phyloP scores from a whole-genome alignment of 257 asterid genomes.

The Avicennia marina region DNA sequence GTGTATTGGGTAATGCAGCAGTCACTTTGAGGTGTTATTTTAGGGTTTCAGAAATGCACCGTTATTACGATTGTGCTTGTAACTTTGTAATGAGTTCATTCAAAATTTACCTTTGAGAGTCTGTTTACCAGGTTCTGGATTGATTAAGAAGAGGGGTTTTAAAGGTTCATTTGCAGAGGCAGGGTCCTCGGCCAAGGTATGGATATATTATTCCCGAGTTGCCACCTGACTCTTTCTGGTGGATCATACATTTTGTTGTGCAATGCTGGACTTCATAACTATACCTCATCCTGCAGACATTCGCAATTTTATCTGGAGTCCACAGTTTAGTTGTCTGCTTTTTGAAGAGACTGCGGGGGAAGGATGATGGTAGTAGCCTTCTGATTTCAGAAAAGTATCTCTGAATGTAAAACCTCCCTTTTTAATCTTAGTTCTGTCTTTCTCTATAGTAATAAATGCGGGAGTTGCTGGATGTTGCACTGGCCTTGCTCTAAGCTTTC shows the following conservation, averaged over 20 bases:
- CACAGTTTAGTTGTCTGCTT: slow-evolving; percentile 85
- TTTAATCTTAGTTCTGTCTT: slow-evolving; percentile 11
- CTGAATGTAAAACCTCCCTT: not conserved
- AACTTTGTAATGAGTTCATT: not conserved
- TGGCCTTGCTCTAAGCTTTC: slow-evolving; percentile 88
- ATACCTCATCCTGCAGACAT: slow-evolving; percentile 41
- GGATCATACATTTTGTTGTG: not conserved
- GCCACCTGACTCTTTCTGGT: not conserved
- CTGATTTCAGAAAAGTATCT: too few species aligned
- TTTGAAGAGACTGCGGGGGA: slow-evolving; percentile 75
- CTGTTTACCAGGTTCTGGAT: slow-evolving; percentile 55
- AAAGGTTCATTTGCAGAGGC: slow-evolving; percentile 77
- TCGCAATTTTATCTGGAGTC: slow-evolving; percentile 85
- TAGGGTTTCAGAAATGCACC: too few species aligned
- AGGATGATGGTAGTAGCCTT: slow-evolving; percentile 66
- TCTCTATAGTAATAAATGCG: slow-evolving; percentile 67
- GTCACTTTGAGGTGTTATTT: too few species aligned
- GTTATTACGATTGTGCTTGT: not conserved
- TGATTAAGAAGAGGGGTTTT: slow-evolving; percentile 63
- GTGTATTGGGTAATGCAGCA: too few species aligned
- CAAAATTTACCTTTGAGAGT: not conserved
- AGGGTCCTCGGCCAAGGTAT: slow-evolving; percentile 80
- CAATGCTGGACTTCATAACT: too few species aligned
- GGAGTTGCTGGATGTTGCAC: slow-evolving; percentile 98
- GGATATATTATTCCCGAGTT: not conserved